Evolutionary conservation across 2,329 filamentous ascomycete genomes (phyloP).

Genomic region (Aureobasidium sp.): DNA sequence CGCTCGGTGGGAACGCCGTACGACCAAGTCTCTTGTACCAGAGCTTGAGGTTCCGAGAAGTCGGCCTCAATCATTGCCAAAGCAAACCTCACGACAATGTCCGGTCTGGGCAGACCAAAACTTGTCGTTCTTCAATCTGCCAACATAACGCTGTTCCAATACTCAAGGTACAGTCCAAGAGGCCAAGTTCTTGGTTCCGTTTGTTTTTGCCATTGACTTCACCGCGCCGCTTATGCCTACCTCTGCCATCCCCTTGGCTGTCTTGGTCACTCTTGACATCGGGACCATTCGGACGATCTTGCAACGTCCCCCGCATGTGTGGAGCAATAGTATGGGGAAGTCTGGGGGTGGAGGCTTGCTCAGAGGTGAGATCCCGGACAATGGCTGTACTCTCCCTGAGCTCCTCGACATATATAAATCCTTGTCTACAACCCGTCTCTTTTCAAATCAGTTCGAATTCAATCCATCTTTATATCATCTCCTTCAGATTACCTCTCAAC

Average conservation of each 20-base stretch:
- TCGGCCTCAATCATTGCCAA: background rate
- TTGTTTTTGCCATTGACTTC: background rate
- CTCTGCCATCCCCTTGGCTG: background rate
- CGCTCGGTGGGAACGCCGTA: background rate
- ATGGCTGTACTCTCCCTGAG: background rate
- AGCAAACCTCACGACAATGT: background rate
- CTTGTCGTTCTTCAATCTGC: background rate
- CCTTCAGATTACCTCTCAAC: background rate
- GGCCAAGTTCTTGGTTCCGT: slow-evolving; percentile 3
- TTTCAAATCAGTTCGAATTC: background rate
- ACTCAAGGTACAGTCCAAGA: background rate
- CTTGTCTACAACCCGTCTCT: background rate
- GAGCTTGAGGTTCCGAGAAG: background rate
- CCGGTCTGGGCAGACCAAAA: background rate
- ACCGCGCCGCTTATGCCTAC: background rate
- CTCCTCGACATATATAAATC: background rate
- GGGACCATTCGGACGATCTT: background rate
- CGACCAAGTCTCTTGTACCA: background rate
- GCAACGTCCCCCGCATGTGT: background rate
- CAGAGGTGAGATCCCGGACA: background rate
- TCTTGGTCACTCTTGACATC: slow-evolving; percentile 5
- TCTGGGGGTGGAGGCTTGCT: background rate
- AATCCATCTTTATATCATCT: background rate
- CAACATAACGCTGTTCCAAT: background rate
- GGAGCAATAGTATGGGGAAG: background rate